Evolutionary conservation across 2,329 filamentous ascomycete species (phyloP), one percentile per base, ranked within the genome.

Genomic region (Colletotrichum sp.): DNA sequence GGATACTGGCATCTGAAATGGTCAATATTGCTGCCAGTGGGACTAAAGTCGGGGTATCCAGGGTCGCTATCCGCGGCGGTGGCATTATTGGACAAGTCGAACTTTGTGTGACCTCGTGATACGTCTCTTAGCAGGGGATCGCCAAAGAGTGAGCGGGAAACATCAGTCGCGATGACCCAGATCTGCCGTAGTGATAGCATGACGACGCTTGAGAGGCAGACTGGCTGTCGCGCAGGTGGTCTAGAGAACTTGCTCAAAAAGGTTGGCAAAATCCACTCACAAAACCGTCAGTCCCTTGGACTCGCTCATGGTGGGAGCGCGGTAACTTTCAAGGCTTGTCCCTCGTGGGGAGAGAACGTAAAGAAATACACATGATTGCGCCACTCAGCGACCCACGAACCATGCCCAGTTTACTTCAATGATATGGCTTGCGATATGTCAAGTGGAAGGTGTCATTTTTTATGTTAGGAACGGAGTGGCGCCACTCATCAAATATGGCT

Each of bases 1-100:
- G 77, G 73, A 62, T 82, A 82, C 12, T 82, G 77, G 16, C 81
- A 82, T 8, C 34, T 43, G 55, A 82, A 82, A 0, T 79, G 71
- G 3, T 66, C 48, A 24, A 66, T 48, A 24, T 75, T 73, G 21
- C 64, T 73, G 18, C 71, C 71, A 2, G 64, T 30, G 13, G 65
- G 70, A 10, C 26, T 26, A 9, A 73, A 73, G 8, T 68, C 12
- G 0, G 65, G 71, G 18, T 56, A 38, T 6, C 36, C 52, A 4
- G 30, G 30, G 34, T 69, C 18, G 16, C 7, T 13, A 24, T 18
- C 21, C 13, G 30, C 48, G 16, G 32, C 30, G n/a, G 21, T 48
- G 15, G 10, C 28, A 18, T 67, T 36, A 5, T 48, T 18, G 8
- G 52, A 26, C 36, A 38, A 38, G 24, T 66, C 36, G 30, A 72